These are phyloP conservation scores for Xerocomus minutiporus DNA, from an alignment of 1,284 basidiomycete species.

Conservation along the genomic window DNA sequence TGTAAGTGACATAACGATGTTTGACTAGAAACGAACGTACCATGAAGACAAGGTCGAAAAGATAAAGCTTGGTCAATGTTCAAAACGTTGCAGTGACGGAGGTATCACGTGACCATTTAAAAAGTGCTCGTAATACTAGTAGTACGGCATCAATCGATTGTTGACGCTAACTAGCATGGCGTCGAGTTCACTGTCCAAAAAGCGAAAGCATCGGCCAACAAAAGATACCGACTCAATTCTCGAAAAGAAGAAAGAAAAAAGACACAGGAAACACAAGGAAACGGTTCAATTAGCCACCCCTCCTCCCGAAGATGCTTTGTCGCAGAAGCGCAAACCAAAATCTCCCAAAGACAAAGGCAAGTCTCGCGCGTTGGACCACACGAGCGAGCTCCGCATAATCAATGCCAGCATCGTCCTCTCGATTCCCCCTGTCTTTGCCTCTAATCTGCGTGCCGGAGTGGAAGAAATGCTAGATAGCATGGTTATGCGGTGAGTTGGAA, in stretches of 20 bases:
- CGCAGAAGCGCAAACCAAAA: slow-evolving; percentile 8
- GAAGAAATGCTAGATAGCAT: slow-evolving; percentile 88
- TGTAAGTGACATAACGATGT: not conserved
- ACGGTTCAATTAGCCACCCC: not conserved
- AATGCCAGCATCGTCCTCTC: slow-evolving; percentile 67
- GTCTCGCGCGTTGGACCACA: slow-evolving; percentile 26
- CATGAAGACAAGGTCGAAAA: slow-evolving; percentile 18
- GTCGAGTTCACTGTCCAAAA: slow-evolving; percentile 37
- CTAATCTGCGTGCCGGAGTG: slow-evolving; percentile 65
- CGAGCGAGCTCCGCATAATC: slow-evolving; percentile 63
- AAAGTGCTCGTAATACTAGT: slow-evolving; percentile 4
- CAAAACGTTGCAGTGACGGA: not conserved
- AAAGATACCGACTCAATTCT: slow-evolving; percentile 18
- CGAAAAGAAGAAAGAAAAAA: slow-evolving; percentile 30
- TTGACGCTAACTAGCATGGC: slow-evolving; percentile 18
- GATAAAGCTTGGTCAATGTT: not conserved
- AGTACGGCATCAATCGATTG: not conserved
- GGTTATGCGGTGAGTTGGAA: slow-evolving; percentile 77
- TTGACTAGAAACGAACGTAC: slow-evolving; percentile 15
- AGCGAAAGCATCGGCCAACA: slow-evolving; percentile 45
- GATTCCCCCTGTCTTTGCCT: slow-evolving; percentile 80
- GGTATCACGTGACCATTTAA: slow-evolving; percentile 23
- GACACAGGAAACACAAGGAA: slow-evolving; percentile 11
- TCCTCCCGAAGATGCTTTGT: slow-evolving; percentile 6
- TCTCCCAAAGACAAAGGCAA: slow-evolving; percentile 41